Base-by-base conservation (phyloP, 2,329 filamentous ascomycete genomes). In the Stenocarpella maydis region DNA sequence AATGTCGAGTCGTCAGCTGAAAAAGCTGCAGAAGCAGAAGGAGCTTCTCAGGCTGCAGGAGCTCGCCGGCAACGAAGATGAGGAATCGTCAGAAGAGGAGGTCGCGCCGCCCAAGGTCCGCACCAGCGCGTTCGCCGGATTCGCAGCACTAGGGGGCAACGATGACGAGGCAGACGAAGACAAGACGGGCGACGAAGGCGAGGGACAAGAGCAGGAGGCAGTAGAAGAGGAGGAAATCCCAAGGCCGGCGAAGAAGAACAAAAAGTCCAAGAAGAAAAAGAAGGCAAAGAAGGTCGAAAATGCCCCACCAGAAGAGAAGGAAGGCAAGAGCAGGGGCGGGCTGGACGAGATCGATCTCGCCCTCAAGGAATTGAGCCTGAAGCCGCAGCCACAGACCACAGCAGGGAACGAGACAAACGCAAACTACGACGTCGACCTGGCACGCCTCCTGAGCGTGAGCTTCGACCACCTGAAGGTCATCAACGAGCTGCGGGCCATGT, bases 401-500 rank as follows among this genome's bases (percentile, higher is more conserved):
- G 74, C 74, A 5, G 61, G 31, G 19, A 60, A 66, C 24, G n/a
- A 43, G 19, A 15, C 45, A 2, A 53, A 50, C 10, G 34, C 4
- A 21, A 45, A 65, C 19, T 80, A 79, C 67, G 76, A 71, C 34
- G 53, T 66, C 7, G 68, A 72, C 54, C 69, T 74, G 24, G 70
- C 73, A 9, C 72, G 74, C 37, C 80, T 87, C 8, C 78, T 89
- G 2, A 78, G 80, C 37, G 83, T 88, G 74, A 86, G 86, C 74
- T 88, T 90, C 0, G 87, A 92, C 73, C 89, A 94, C 74, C 86
- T 99, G 14, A 95, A 95, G 77, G 93, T 93, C 9, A 85, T 91
- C 43, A 97, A 97, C 76, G 96, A 99, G 82, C 98, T 99, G 94
- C 91, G 86, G 63, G 83, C 81, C 37, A 78, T 89, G 2, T 90